These are phyloP conservation scores for Penicillium taxi DNA, from an alignment of 495 filamentous ascomycete species.

Conservation along the genomic window DNA sequence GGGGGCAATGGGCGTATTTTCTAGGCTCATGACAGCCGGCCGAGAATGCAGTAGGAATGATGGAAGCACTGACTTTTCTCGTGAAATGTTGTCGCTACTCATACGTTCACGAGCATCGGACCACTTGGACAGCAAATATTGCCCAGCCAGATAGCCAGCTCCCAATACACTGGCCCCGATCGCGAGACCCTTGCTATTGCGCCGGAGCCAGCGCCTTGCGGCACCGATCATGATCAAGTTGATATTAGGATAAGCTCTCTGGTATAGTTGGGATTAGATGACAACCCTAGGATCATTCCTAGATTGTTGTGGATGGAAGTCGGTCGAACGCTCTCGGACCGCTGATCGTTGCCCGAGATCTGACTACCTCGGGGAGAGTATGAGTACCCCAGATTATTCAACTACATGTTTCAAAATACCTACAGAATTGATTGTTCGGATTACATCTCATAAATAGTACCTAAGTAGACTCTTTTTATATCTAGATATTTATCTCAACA, in stretches of 20 bases:
- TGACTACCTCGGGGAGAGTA: too few species aligned
- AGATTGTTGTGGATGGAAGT: conserved; percentile 1
- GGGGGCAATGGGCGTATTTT: conserved; percentile 10
- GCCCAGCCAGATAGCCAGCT: conserved; percentile 82
- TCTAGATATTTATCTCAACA: too few species aligned
- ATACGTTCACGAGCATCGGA: conserved; percentile 88
- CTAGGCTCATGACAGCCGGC: conserved; percentile 12
- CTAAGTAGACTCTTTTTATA: too few species aligned
- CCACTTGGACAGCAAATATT: conserved; percentile 86
- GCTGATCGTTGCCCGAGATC: conserved; percentile 12
- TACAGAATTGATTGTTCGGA: too few species aligned
- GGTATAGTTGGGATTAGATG: neutral
- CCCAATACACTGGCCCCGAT: conserved; percentile 81
- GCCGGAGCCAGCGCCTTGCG: conserved; percentile 78
- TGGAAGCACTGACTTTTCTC: conserved; percentile 71
- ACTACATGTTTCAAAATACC: too few species aligned
- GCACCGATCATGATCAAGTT: conserved; percentile 70
- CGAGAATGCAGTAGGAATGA: conserved; percentile 1
- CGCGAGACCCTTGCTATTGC: conserved; percentile 83
- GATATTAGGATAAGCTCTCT: conserved; percentile 9
- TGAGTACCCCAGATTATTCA: too few species aligned
- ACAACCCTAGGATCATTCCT: conserved; percentile 7
- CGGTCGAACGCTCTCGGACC: conserved; percentile 14
- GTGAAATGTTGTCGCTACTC: conserved; percentile 88
- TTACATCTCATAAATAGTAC: too few species aligned